Conservation (phyloP, 805 yeast genomes). For the Wickerhamomyces kurtzmanii region DNA sequence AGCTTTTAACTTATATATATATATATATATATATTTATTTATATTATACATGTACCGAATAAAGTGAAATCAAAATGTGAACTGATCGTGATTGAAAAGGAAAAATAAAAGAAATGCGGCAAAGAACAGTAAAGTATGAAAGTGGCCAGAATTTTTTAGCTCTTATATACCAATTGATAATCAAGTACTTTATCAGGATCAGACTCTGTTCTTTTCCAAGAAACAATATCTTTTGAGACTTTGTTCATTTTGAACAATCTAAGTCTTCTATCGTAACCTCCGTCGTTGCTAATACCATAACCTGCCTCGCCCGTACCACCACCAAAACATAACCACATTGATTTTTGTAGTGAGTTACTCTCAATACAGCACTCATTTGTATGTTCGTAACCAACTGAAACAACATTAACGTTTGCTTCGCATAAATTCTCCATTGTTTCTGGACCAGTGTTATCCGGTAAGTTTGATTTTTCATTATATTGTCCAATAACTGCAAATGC, state of each 20-base stretch:
- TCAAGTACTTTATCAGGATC: slow-evolving; percentile 34
- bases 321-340: slow-evolving; percentile 56
- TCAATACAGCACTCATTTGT: slow-evolving; percentile 56
- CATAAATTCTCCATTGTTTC: slow-evolving; percentile 34
- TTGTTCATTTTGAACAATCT: slow-evolving; percentile 43
- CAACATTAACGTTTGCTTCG: slow-evolving; percentile 37
- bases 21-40: too few relatives aligned
- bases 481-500: slow-evolving; percentile 28
- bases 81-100: neutral
- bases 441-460: slow-evolving; percentile 23
- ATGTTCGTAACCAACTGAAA: slow-evolving; percentile 63
- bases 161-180: slow-evolving; percentile 24
- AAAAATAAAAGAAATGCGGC: too few relatives aligned
- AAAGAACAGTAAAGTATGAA: too few relatives aligned
- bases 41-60: too few relatives aligned
- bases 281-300: slow-evolving; percentile 43
- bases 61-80: too few relatives aligned
- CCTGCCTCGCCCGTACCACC: slow-evolving; percentile 62
- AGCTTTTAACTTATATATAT: too few relatives aligned
- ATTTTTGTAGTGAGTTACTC: slow-evolving; percentile 13
- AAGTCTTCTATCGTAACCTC: slow-evolving; percentile 36
- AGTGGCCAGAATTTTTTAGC: neutral
- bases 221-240: slow-evolving; percentile 27
- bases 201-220: slow-evolving; percentile 50
- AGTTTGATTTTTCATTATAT: slow-evolving; percentile 24